Evolutionary conservation across 495 filamentous ascomycete species (phyloP), one percentile per base, ranked within the genome.

Genomic region (Tuber microsphaerosporum): DNA sequence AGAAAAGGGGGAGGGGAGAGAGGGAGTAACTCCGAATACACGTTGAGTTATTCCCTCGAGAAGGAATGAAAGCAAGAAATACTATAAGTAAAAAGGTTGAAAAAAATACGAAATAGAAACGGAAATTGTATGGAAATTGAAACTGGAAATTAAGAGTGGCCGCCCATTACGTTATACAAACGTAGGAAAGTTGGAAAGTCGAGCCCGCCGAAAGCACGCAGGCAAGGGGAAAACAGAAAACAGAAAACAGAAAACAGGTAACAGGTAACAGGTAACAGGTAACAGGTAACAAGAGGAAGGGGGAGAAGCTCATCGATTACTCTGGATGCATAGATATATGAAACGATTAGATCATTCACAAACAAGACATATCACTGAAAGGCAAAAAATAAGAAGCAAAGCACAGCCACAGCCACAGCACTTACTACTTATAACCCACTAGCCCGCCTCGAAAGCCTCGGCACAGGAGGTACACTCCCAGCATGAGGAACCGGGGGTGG

Each of bases 401-500:
- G 16, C 56, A 34, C 56, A 34, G 31, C 56, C 56, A 34, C 56
- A 34, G 31, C 56, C 51, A 31, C 22, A 61, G 2, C 9, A 61
- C n/a, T 10, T 61, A 10, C 26, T 9, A 61, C 51, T 26, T 19
- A 65, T 14, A 65, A 19, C 56, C 56, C 56, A 34, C 56, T 65
- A 65, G 26, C 56, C 56, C 56, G 34, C 56, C 56, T 65, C 56
- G 56, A 65, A 73, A 75, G 42, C 70, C 45, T 79, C 17, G 76
- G 77, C 70, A 79, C 43, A 12, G 77, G 73, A 12, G 76, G 76
- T 37, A 75, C 65, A 31, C 69, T 46, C 72, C 61, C 78, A 70
- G 16, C 72, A 39, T 79, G 73, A 22, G 76, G 76, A 31, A 71
- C 78, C 73, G 73, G 71, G 17, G 2, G 73, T 20, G 74, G 51